Conservation (phyloP, 1,284 basidiomycete genomes). For the Cutaneotrichosporon dermatis region DNA sequence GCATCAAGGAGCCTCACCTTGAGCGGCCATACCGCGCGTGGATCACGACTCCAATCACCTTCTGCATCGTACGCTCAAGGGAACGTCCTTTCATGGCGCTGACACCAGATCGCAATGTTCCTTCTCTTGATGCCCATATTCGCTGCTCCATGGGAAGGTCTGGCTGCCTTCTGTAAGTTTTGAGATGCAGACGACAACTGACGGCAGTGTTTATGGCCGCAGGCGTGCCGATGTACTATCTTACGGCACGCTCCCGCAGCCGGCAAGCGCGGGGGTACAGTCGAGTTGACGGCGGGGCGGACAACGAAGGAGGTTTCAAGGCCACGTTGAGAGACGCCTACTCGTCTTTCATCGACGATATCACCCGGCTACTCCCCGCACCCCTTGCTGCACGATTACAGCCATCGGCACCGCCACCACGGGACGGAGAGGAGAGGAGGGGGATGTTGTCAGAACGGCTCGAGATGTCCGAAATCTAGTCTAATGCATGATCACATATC, state of each 20-base stretch:
- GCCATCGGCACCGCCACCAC: background rate
- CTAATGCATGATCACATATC: slow-evolving; percentile 5
- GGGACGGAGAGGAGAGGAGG: slow-evolving; percentile 14
- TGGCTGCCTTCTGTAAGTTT: slow-evolving; percentile 75
- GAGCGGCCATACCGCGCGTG: slow-evolving; percentile 87
- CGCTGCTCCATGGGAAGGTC: slow-evolving; percentile 82
- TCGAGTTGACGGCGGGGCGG: slow-evolving; percentile 8
- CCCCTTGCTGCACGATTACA: background rate
- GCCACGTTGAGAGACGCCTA: slow-evolving; percentile 28
- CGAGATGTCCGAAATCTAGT: slow-evolving; percentile 31
- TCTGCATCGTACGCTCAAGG: slow-evolving; percentile 71
- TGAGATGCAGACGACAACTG: too few species aligned
- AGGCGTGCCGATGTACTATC: slow-evolving; percentile 78
- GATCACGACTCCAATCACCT: slow-evolving; percentile 83
- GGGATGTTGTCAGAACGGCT: slow-evolving; percentile 27
- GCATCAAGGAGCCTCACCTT: slow-evolving; percentile 84
- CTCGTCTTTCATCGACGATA: slow-evolving; percentile 28
- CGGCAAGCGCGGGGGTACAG: slow-evolving; percentile 10
- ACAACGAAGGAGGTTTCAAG: slow-evolving; percentile 13
- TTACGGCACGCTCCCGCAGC: slow-evolving; percentile 55
- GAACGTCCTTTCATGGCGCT: slow-evolving; percentile 20
- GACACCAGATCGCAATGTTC: slow-evolving; percentile 73
- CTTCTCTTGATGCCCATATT: slow-evolving; percentile 91
- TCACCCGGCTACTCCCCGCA: slow-evolving; percentile 16
- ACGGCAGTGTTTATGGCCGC: slow-evolving; percentile 50